These are phyloP conservation scores for Aspergillus heteromorphus DNA, from an alignment of 495 filamentous ascomycete species.

Conservation along the genomic window DNA sequence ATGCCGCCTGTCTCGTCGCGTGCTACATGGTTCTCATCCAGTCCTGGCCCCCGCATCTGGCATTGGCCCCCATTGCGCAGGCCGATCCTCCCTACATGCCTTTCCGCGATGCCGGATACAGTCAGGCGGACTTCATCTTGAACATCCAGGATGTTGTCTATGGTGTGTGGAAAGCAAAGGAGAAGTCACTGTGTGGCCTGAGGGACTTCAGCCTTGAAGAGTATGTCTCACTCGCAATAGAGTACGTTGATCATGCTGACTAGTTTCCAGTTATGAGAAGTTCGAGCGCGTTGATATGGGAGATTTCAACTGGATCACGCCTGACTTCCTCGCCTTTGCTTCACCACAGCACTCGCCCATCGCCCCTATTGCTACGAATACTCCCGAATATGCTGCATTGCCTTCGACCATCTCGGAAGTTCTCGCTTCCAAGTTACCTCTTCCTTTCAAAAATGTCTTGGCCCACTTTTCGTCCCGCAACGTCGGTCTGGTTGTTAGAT, in stretches of 20 bases:
- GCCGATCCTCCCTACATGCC: slow-evolving; percentile 97
- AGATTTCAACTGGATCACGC: slow-evolving; percentile 99
- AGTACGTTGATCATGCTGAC: slow-evolving; percentile 17
- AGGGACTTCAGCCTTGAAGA: slow-evolving; percentile 91
- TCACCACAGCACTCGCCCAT: slow-evolving; percentile 81
- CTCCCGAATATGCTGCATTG: slow-evolving; percentile 64
- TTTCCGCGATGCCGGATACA: slow-evolving; percentile 97
- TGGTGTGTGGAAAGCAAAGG: slow-evolving; percentile 97
- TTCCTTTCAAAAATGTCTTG: slow-evolving; percentile 92
- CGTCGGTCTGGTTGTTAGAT: slow-evolving; percentile 86
- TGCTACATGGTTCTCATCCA: slow-evolving; percentile 99
- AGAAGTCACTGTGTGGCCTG: slow-evolving; percentile 80
- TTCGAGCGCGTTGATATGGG: slow-evolving; percentile 96
- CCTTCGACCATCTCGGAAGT: slow-evolving; percentile 66
- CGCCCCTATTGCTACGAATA: slow-evolving; percentile 60
- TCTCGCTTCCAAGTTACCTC: slow-evolving; percentile 56
- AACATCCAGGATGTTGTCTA: slow-evolving; percentile 97
- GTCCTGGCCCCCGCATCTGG: slow-evolving; percentile 94
- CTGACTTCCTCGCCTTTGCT: slow-evolving; percentile 91
- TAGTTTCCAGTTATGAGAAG: slow-evolving; percentile 65
- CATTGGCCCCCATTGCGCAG: slow-evolving; percentile 93
- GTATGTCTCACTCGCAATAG: slow-evolving; percentile 40
- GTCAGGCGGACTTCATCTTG: slow-evolving; percentile 92
- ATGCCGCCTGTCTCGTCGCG: slow-evolving; percentile 91
- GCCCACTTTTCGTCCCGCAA: slow-evolving; percentile 79